Evolutionary conservation across 441 rosid species (phyloP), one percentile per base, ranked within the genome.

Genomic region (Populus hybrid): DNA sequence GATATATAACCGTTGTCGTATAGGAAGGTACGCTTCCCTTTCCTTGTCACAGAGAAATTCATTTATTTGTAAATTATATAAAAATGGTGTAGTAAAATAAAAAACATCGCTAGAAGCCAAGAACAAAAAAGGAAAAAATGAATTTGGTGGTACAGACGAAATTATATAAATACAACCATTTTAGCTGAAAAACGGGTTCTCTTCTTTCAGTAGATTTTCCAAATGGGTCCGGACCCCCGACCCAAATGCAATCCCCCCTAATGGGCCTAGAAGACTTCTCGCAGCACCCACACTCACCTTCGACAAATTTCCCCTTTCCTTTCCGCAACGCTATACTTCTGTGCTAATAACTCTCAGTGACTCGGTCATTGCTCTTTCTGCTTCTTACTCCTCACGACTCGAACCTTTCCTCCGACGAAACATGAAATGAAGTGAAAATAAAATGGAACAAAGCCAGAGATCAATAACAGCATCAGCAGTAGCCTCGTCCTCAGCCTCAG

Each of bases 391-490:
- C 36, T 35, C 50, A 32, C 19, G 6, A 3, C 12, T 32, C 6
- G 36, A 7, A 16, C 50, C 26, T 69, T 11, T 69, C 24, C 35
- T 6, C 35, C 9, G 32, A 9, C 40, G 2, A 28, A 12, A 8
- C n/a, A 7, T 23, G 32, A 28, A 50, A 73, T 73, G 50, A 73
- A 78, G 18, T 53, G 75, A 77, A 50, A 50, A 50, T 50, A 50
- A 50, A n/a, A 81, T 81, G 83, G 83, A 81, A 36, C 80, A 81
- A 65, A 77, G 46, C 75, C 83, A 77, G 80, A 70, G 80, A 74
- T 73, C 80, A 2, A 26, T 77, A n/a, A 81, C 90, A 57, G 79
- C 88, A 26, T 26, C 28, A 38, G 9, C 42, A 2, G 67, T 12
- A 19, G 28, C 59, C 3, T 10, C 28, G 12, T 21, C 65, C 23